Evolutionary conservation across 169 alveolate species (phyloP), one percentile per base, ranked within the genome.

Genomic region (Eimeria tenella): DNA sequence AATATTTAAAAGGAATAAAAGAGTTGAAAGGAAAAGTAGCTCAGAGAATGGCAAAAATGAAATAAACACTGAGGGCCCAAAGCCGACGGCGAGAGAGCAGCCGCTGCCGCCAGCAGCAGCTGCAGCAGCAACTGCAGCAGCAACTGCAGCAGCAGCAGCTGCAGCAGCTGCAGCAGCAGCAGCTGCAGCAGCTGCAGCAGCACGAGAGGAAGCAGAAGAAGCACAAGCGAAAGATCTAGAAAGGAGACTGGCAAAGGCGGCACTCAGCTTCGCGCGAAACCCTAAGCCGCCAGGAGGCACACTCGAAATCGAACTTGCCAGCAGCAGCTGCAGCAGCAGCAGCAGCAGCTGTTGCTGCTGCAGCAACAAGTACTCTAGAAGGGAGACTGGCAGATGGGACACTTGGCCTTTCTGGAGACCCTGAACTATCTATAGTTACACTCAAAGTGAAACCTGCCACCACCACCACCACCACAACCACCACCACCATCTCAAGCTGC

Each of bases 391-490:
- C 98, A 97, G 49, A 97, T 92, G 25, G 98, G 98, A 82, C 98
- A 97, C 87, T 96, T 97, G 71, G 96, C 86, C 96, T 97, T 97
- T 60, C 95, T 89, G 10, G 97, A 96, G 0, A 96, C 84, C 68
- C 95, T 93, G 83, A 97, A 97, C 98, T 98, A 97, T 58, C 88
- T 53, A 60, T 96, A 96, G 55, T 96, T 96, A 60, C 98, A 97
- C 62, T 96, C 97, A 23, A 94, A 62, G 71, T 95, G 96, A 88
- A 95, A 95, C 63, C 90, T 93, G 86, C 93, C 53, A 21, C 90
- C 88, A 92, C 96, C n/a, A n/a, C n/a, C n/a, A n/a, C n/a, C n/a
- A n/a, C n/a, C n/a, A n/a, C n/a, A n/a, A n/a, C n/a, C n/a, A n/a
- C n/a, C n/a, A n/a, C n/a, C n/a, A n/a, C n/a, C n/a, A n/a, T n/a